Conservation (phyloP, 2,329 filamentous ascomycete species). For the Talaromyces sp. region DNA sequence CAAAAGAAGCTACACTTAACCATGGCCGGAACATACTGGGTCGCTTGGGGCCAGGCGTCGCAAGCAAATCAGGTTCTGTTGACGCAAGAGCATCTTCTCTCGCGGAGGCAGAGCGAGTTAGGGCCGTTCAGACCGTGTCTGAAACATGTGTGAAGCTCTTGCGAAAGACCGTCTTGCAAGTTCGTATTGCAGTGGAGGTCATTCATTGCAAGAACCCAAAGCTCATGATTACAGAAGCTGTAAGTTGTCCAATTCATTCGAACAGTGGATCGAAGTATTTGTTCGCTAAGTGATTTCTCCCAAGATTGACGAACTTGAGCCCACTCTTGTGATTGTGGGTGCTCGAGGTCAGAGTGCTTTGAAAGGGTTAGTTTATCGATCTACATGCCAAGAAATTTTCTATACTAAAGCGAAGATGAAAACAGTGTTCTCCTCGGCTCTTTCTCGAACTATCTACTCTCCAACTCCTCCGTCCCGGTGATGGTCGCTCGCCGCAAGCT, state of each 20-base stretch:
- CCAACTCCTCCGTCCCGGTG: slow-evolving; percentile 93
- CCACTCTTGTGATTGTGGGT: slow-evolving; percentile 89
- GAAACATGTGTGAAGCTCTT: slow-evolving; percentile 81
- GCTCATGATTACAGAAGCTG: slow-evolving; percentile 91
- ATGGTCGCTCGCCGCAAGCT: slow-evolving; percentile 96
- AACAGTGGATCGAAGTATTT: slow-evolving; percentile 3
- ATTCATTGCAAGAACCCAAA: slow-evolving; percentile 98
- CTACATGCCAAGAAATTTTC: neutral
- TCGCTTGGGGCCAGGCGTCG: slow-evolving; percentile 40
- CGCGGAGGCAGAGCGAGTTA: slow-evolving; percentile 76
- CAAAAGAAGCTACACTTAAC: slow-evolving; percentile 58
- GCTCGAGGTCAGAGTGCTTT: slow-evolving; percentile 88
- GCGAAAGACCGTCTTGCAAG: slow-evolving; percentile 88
- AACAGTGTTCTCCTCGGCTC: slow-evolving; percentile 86
- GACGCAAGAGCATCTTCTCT: slow-evolving; percentile 57
- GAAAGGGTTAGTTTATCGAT: slow-evolving; percentile 70
- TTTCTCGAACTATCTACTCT: slow-evolving; percentile 96
- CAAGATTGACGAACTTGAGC: slow-evolving; percentile 83
- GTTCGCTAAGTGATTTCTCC: neutral
- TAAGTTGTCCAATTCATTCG: slow-evolving; percentile 40
- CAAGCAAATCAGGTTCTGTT: slow-evolving; percentile 49
- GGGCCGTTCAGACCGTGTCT: slow-evolving; percentile 81
- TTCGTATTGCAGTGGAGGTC: slow-evolving; percentile 91
- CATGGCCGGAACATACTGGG: slow-evolving; percentile 36
- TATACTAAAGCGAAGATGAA: slow-evolving; percentile 9